Percentiles rank a stretch among this genome's conserved stretches.
These are phyloP conservation scores for Penicillium sp. DNA, from an alignment of 2,329 filamentous ascomycete species.

Conservation along the genomic window DNA sequence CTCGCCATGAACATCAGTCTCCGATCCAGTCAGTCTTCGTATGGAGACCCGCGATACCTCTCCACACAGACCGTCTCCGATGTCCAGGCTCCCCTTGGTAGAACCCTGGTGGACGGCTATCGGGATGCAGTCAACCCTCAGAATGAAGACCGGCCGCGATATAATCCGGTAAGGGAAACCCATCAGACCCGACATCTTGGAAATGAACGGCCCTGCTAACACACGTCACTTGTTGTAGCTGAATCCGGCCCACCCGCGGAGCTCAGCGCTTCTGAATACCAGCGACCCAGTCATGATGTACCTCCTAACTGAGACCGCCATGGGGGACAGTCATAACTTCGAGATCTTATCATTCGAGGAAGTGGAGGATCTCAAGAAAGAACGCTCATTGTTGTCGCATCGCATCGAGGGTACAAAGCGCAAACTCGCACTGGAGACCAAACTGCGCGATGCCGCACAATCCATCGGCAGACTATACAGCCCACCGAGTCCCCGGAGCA, in stretches of 20 bases:
- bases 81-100: conserved; percentile 34
- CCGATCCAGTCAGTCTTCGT: conserved; percentile 40
- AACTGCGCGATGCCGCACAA: conserved; percentile 86
- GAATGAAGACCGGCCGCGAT: conserved; percentile 51
- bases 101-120: conserved; percentile 56
- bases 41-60: conserved; percentile 38
- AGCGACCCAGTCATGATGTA: conserved; percentile 72
- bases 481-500: conserved; percentile 53
- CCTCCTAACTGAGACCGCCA: conserved; percentile 85
- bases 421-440: conserved; percentile 82
- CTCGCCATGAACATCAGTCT: conserved; percentile 35
- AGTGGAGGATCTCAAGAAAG: conserved; percentile 85
- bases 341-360: conserved; percentile 87
- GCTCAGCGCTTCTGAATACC: conserved; percentile 38
- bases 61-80: conserved; percentile 33
- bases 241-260: conserved; percentile 40
- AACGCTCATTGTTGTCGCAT: conserved; percentile 64
- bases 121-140: conserved; percentile 53
- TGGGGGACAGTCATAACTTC: conserved; percentile 79
- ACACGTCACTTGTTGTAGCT: conserved; percentile 48
- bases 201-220: conserved; percentile 3
- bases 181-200: background rate
- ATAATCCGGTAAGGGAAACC: conserved; percentile 51
- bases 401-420: conserved; percentile 77
- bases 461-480: conserved; percentile 78